These are phyloP conservation scores for Pseudogymnoascus sp. DNA, from an alignment of 2,329 filamentous ascomycete species.

Conservation along the genomic window DNA sequence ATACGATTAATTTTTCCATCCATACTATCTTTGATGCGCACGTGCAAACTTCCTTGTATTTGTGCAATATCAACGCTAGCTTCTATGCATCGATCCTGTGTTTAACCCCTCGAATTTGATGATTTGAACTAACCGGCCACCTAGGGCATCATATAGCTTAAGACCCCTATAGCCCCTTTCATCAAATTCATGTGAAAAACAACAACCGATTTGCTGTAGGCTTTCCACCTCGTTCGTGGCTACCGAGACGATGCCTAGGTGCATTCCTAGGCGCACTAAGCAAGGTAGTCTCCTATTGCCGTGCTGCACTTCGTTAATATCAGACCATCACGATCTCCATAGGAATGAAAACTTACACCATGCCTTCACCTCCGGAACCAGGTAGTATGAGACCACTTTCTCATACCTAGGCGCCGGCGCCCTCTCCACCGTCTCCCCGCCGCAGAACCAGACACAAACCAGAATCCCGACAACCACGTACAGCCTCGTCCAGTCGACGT, in stretches of 20 bases:
- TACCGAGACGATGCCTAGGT: neutral
- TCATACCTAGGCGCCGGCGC: neutral
- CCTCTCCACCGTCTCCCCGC: neutral
- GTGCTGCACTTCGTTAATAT: neutral
- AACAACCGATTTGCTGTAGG: neutral
- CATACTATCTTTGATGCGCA: neutral
- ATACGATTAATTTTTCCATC: conserved; percentile 8
- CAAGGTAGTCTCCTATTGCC: neutral
- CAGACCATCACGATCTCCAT: neutral
- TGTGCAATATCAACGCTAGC: neutral
- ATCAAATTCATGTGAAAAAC: neutral
- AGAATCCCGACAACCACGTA: neutral
- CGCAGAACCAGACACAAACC: neutral
- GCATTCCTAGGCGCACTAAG: neutral
- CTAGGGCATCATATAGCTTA: neutral
- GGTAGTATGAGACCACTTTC: neutral
- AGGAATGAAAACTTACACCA: neutral
- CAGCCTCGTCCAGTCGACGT: neutral
- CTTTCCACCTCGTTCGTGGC: neutral
- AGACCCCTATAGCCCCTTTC: neutral
- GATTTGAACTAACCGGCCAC: neutral
- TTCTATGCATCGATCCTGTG: neutral
- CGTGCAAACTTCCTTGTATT: neutral
- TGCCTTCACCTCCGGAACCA: neutral
- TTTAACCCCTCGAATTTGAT: neutral